phyloP scores from a whole-genome alignment of 331 rosid genomes.

The Acacia concinna region DNA sequence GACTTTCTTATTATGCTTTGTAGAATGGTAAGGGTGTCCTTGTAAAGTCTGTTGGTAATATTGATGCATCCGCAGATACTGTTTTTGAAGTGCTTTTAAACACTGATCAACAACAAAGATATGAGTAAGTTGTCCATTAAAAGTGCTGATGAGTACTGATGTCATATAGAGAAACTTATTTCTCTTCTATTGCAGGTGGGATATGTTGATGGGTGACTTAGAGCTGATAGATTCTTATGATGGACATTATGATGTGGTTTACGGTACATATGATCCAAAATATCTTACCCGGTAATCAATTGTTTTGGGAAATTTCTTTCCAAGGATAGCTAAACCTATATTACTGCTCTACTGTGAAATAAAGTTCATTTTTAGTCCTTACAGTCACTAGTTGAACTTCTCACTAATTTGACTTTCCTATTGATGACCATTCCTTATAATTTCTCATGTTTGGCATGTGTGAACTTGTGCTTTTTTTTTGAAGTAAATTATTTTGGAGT shows the following conservation, averaged over 20 bases:
- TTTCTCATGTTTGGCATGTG: constrained; percentile 16
- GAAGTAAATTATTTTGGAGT: background rate
- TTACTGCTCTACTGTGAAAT: background rate
- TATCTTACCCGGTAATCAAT: constrained; percentile 75
- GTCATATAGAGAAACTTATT: constrained; percentile 12
- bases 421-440: constrained; percentile 8
- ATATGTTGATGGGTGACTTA: constrained; percentile 84
- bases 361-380: background rate
- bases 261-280: constrained; percentile 87
- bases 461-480: constrained; percentile 11
- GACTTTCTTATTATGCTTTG: constrained; percentile 38
- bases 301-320: constrained; percentile 16
- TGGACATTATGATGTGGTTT: constrained; percentile 87
- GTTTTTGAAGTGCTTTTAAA: constrained; percentile 79
- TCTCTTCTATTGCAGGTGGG: constrained; percentile 72
- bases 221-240: constrained; percentile 78
- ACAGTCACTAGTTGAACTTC: constrained; percentile 10
- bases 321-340: background rate
- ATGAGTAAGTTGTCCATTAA: constrained; percentile 63
- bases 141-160: background rate
- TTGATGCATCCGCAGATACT: constrained; percentile 90
- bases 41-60: constrained; percentile 84
- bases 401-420: constrained; percentile 30
- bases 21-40: constrained; percentile 80
- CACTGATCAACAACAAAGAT: constrained; percentile 69